Evolutionary conservation across 768 basidiomycete species (phyloP), one percentile per base, ranked within the genome.

Genomic region (Lyophyllum decastes): DNA sequence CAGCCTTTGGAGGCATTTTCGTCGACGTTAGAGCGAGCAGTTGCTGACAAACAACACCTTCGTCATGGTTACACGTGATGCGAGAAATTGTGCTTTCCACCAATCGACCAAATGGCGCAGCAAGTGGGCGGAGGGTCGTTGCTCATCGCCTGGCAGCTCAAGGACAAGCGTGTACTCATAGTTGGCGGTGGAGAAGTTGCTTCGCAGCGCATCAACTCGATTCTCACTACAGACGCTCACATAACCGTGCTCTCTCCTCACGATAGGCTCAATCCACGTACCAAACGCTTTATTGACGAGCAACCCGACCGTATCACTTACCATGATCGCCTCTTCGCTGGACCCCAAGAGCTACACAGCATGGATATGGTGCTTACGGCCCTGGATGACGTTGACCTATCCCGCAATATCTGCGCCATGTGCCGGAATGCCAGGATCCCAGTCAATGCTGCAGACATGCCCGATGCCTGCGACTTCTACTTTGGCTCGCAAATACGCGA

Each of bases 371-470:
- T 95, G 49, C 84, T 98, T 59, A 93, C 93, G 9, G 94, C 95
- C n/a, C 85, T 97, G 45, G 94, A 96, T 73, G 88, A 95, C 71
- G 84, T 85, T 60, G 74, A 80, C 1, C 77, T 84, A 55, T 93
- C 91, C 24, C 82, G 83, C 52, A 68, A 79, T n/a, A 95, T 98
- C 44, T 89, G 83, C 66, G 66, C 79, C 9, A 75, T 88, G 64
- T 90, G 90, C 64, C 76, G 94, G 54, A 76, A 80, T 24, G 78
- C 72, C 52, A 82, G 78, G 47, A 89, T 98, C 49, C 94, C 95
- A 7, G 89, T 96, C 54, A 99, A 99, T 72, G 94, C 94, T 59
- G 97, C 97, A 38, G 96, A 99, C 75, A 90, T 98, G 58, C 97
- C 97, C 2, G 86, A 91, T 44, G 84, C 88, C 43, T 99, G 97